phyloP scores from a whole-genome alignment of 306 rosid genomes.

The Quercus gilva region DNA sequence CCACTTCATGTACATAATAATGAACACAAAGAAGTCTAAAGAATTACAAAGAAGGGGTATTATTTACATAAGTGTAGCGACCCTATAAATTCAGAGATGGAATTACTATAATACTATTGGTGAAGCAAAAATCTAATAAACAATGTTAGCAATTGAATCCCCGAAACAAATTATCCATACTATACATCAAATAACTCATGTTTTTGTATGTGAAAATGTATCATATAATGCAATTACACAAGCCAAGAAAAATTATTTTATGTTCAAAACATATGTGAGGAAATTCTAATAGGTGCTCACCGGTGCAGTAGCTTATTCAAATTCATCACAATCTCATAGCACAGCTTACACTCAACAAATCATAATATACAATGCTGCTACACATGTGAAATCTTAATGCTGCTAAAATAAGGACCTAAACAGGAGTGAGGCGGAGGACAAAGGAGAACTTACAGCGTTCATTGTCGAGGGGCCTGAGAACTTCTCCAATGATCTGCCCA shows the following conservation, averaged over 20 bases:
- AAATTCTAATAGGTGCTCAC: not conserved
- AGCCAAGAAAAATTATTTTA: not conserved
- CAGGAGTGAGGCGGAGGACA: not conserved
- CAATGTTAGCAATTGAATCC: no score
- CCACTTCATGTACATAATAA: no score
- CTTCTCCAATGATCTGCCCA: constrained; percentile 96
- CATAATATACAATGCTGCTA: not conserved
- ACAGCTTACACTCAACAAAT: not conserved
- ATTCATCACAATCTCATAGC: not conserved
- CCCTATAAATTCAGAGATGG: no score
- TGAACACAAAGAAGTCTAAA: no score
- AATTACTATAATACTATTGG: no score
- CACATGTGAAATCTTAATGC: not conserved
- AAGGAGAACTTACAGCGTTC: constrained; percentile 65
- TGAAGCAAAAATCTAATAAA: no score
- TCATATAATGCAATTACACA: not conserved
- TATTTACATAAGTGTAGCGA: no score
- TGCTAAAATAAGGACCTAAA: not conserved
- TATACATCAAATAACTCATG: not conserved
- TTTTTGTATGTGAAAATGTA: not conserved
- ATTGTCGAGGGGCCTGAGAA: constrained; percentile 92
- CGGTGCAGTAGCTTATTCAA: not conserved
- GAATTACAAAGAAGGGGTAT: no score
- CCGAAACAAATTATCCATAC: not conserved
- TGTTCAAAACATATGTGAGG: not conserved